Evolutionary conservation across 306 rosid genomes (phyloP), one percentile per base, ranked within the genome.

Genomic region (Adenanthera pavonina): DNA sequence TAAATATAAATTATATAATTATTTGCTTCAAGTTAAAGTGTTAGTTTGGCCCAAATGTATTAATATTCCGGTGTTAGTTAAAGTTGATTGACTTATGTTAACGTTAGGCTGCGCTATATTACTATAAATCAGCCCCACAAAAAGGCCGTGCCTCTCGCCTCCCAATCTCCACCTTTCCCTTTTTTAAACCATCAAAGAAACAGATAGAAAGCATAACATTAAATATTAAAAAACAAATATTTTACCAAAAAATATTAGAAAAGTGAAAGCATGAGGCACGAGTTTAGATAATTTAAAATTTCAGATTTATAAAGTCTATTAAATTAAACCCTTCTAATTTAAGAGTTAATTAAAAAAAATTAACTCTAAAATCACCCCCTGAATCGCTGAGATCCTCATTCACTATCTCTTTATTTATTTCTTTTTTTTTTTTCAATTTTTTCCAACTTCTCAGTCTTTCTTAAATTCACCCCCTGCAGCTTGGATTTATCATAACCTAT

Each of bases 41-140:
- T 8, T 78, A 8, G 49, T 49, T 60, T 33, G 68, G 68, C n/a
- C n/a, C 9, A 65, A 82, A 83, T 67, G 33, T 0, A 59, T 9
- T 3, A 20, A 61, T 30, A 61, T 61, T 61, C 8, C 10, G 0
- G 41, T 12, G 68, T 61, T 78, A 7, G 49, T 41, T 60, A 65
- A 82, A 83, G 77, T 25, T 4, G n/a, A 38, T n/a, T 61, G 49
- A n/a, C 53, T 52, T 61, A 62, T 38, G 17, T 4, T 38, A 48
- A 25, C 30, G 70, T 85, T 85, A 56, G 80, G 85, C 80, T 78
- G 68, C 51, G 30, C 30, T 25, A 25, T 25, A 1, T 25, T 25
- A 25, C 30, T 25, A 25, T 25, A 25, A 49, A 78, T 61, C 78
- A 78, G 44, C 72, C 64, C 47, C 19, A 43, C 8, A 5, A 44